These are phyloP conservation scores for Neofusicoccum parvum DNA, from an alignment of 2,329 filamentous ascomycete genomes.

Conservation along the genomic window DNA sequence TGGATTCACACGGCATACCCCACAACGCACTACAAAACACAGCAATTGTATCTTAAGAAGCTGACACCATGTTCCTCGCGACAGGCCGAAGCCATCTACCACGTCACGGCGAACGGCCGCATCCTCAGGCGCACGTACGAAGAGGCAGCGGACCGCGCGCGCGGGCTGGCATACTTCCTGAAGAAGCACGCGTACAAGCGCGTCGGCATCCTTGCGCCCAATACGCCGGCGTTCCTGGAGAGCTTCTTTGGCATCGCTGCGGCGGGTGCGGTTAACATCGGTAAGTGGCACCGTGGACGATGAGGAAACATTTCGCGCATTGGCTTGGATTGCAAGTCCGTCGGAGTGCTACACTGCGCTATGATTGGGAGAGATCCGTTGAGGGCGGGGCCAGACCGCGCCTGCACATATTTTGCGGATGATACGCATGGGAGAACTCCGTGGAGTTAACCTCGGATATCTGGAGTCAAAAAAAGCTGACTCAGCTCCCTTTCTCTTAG, in stretches of 20 bases:
- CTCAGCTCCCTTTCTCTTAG: slow-evolving; percentile 30
- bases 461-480: no score
- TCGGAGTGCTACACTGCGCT: no score
- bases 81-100: slow-evolving; percentile 77
- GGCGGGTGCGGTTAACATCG: slow-evolving; percentile 76
- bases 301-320: not conserved
- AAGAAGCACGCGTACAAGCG: slow-evolving; percentile 71
- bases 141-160: slow-evolving; percentile 81
- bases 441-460: no score
- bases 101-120: slow-evolving; percentile 76
- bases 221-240: slow-evolving; percentile 94
- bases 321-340: no score
- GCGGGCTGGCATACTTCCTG: slow-evolving; percentile 86
- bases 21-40: no score
- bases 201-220: slow-evolving; percentile 85
- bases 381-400: no score
- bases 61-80: not conserved
- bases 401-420: no score
- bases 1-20: no score
- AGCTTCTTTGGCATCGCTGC: slow-evolving; percentile 84
- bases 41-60: not conserved
- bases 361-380: no score
- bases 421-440: no score
- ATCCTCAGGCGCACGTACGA: slow-evolving; percentile 75
- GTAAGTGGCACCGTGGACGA: slow-evolving; percentile 31